phyloP scores from a whole-genome alignment of 805 yeast genomes.

The Kazachstania taianensis region DNA sequence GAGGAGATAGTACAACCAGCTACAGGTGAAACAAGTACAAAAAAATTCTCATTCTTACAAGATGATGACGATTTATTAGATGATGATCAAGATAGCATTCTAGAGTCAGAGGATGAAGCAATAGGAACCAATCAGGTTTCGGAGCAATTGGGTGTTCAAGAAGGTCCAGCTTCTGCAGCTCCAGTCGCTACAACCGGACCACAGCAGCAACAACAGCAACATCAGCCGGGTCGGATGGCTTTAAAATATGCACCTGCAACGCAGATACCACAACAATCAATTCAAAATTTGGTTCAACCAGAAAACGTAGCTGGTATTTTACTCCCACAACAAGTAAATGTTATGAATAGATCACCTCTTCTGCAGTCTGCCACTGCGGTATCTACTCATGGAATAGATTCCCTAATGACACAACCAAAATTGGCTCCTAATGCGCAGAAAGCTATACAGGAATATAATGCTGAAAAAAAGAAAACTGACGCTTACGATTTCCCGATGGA shows the following conservation, averaged over 20 bases:
- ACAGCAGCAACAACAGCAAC: no score
- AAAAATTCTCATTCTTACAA: constrained; percentile 31
- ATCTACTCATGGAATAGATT: not conserved
- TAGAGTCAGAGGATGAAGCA: constrained; percentile 25
- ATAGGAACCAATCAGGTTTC: not conserved
- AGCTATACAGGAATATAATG: constrained; percentile 29
- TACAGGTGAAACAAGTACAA: constrained; percentile 6
- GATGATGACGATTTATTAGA: constrained; percentile 38
- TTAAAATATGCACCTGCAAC: not conserved
- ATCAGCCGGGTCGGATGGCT: no score
- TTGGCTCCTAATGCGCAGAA: constrained; percentile 8
- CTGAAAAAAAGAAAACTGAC: constrained; percentile 54
- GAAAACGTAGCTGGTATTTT: constrained; percentile 8
- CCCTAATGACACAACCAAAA: not conserved
- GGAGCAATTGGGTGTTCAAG: not conserved
- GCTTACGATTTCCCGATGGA: constrained; percentile 67
- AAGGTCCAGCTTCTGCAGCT: not conserved
- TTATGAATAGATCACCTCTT: not conserved
- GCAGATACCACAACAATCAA: not conserved
- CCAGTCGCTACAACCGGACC: no score
- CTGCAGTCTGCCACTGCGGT: not conserved
- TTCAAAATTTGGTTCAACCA: constrained; percentile 2
- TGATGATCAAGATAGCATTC: constrained; percentile 29
- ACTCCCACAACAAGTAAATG: constrained; percentile 10
- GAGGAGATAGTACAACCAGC: not conserved